Evolutionary conservation across 2,329 filamentous ascomycete genomes (phyloP), one percentile per base, ranked within the genome.

Genomic region (Penicillium expansum): DNA sequence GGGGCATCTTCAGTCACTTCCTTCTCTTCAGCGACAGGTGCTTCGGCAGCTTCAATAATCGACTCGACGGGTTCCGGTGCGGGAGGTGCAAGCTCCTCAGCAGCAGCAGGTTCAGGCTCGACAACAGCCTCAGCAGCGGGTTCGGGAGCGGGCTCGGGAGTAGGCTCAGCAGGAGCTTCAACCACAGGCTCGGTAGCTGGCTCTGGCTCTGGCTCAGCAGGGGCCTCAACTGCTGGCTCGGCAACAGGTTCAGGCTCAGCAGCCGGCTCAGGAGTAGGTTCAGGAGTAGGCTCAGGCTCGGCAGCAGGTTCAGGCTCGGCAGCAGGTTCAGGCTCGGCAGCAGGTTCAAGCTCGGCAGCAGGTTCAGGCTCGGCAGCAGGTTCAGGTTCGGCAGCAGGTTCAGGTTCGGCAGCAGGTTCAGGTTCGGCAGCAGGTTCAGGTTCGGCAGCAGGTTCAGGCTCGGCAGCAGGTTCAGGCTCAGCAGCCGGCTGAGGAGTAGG

Each of bases 1-100:
- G 57, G 59, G 32, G 50, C 45, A 50, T 58, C 33, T 8, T 47
- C 59, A 20, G 38, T 38, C 51, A 38, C 22, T 29, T 38, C 47
- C n/a, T 48, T 14, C 16, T 65, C 66, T 45, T 65, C 62, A 38
- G 58, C 43, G 18, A 56, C 35, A 33, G 55, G 48, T 32, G 63
- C 59, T 44, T 57, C 57, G 20, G 52, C 16, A 11, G 58, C 32
- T 14, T 33, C 18, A 16, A 41, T 54, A 22, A 24, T 8, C 3
- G 18, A 13, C 5, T 55, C 42, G 20, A 38, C 30, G 0, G 47
- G 6, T 33, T 67, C 60, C 24, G 55, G 51, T 18, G 44, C 38
- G 27, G 54, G 39, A 39, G 33, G 18, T n/a, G 32, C 22, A 27
- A 54, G 4, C 22, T 66, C 65, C 30, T 67, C 62, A 44, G 59